Base-by-base conservation (phyloP, 2,329 filamentous ascomycete species). In the Paraconiothyrium brasiliense region DNA sequence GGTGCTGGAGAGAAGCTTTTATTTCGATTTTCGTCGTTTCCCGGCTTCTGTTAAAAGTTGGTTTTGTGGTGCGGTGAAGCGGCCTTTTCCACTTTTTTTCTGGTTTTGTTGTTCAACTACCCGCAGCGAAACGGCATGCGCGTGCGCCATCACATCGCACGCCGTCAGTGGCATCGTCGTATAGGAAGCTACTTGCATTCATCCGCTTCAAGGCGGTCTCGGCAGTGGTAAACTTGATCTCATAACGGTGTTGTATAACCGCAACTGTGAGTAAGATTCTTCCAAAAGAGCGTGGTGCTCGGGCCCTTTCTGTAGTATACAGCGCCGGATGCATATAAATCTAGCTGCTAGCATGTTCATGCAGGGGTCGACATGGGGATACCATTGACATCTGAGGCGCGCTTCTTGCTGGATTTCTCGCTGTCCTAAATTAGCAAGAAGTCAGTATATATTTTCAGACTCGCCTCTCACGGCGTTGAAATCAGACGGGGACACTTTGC, bases 381-480 rank as follows among this genome's bases (percentile, higher is more conserved):
- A 58, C 73, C 75, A 59, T 75, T 73, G 68, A 63, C 68, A 54
- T 70, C 69, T 64, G 74, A 67, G 58, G 73, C 72, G 61, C 73
- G 75, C 69, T 78, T 78, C 68, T 74, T 67, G 68, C 66, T 60
- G 60, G 63, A 50, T 62, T 71, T 70, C 59, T 72, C 68, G 71
- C 72, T 76, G 70, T 72, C 74, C 76, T 78, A 71, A 50, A 76
- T 76, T 71, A 78, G 75, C 73, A 70, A 60, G 65, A 69, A 58
- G 76, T 78, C 71, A 78, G 76, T 70, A 71, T 66, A 54, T 64
- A 61, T 59, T 59, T 63, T 55, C 69, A 63, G 41, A 66, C 22
- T 41, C 58, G 68, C 63, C 66, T 64, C 69, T 67, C 57, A 58
- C 58, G 63, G 57, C 69, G 61, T 60, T 41, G 58, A 35, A 58